Evolutionary conservation across 176 grass and related monocot genomes (phyloP).

Genomic region (Lolium rigidum): DNA sequence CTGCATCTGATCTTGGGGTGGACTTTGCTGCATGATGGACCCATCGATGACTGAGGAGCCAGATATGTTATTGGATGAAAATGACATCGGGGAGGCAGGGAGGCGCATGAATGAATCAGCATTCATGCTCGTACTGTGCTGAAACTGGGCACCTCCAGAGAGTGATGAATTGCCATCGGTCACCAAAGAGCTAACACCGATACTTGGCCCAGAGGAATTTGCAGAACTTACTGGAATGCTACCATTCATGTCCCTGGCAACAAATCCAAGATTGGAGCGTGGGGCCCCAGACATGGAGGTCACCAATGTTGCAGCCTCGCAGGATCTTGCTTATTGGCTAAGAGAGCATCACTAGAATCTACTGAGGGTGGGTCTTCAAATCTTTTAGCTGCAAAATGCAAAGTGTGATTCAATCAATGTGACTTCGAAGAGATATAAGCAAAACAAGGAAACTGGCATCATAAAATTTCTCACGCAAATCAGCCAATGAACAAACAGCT

Average conservation of each 20-base stretch:
- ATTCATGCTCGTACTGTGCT: constrained; percentile 86
- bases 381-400: constrained; percentile 2
- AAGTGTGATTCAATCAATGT: neutral
- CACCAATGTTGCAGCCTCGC: constrained; percentile 27
- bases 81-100: constrained; percentile 96
- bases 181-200: constrained; percentile 90
- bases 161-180: constrained; percentile 88
- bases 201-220: constrained; percentile 82
- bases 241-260: constrained; percentile 62
- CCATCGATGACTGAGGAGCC: constrained; percentile 92
- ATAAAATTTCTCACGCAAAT: neutral
- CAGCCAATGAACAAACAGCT: neutral
- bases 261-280: constrained; percentile 57
- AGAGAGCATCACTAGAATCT: neutral
- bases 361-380: constrained; percentile 3
- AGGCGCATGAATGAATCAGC: constrained; percentile 88
- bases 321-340: constrained; percentile 30
- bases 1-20: constrained; percentile 71
- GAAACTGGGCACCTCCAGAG: constrained; percentile 82
- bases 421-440: neutral
- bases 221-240: constrained; percentile 55
- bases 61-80: constrained; percentile 98
- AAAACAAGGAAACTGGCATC: neutral
- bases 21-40: constrained; percentile 84
- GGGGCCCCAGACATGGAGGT: constrained; percentile 55